phyloP scores from a whole-genome alignment of 2,329 filamentous ascomycete genomes.

The Talaromyces sp. region DNA sequence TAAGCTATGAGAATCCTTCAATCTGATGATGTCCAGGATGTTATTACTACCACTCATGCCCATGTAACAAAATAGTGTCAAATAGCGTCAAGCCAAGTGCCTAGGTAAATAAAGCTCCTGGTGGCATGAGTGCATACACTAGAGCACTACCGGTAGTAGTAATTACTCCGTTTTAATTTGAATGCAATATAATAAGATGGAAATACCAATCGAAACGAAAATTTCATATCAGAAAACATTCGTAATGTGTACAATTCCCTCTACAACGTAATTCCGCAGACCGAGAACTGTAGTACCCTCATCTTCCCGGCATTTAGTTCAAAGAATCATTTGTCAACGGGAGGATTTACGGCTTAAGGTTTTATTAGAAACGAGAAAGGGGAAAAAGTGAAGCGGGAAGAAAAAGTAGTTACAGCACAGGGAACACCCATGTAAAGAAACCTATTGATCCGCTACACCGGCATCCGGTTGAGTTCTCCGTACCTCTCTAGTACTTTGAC shows the following conservation, averaged over 20 bases:
- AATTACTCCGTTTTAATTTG: slow-evolving; percentile 15
- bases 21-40: slow-evolving; percentile 6
- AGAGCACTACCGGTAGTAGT: slow-evolving; percentile 9
- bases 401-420: neutral
- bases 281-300: neutral
- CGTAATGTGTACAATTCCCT: neutral
- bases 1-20: neutral
- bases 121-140: slow-evolving; percentile 10
- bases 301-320: neutral
- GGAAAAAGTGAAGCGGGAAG: neutral
- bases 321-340: neutral
- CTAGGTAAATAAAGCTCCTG: neutral
- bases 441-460: slow-evolving; percentile 1
- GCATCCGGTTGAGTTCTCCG: slow-evolving; percentile 1
- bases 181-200: neutral
- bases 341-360: neutral
- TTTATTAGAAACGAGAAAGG: neutral
- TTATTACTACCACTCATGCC: neutral
- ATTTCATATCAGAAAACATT: neutral
- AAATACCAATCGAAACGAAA: neutral
- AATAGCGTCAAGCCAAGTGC: slow-evolving; percentile 2
- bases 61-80: slow-evolving; percentile 7
- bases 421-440: slow-evolving; percentile 6
- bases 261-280: neutral
- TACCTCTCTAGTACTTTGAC: neutral